Evolutionary conservation across 352 stramenopile genomes (phyloP).

Genomic region (Phytopythium boreale): DNA sequence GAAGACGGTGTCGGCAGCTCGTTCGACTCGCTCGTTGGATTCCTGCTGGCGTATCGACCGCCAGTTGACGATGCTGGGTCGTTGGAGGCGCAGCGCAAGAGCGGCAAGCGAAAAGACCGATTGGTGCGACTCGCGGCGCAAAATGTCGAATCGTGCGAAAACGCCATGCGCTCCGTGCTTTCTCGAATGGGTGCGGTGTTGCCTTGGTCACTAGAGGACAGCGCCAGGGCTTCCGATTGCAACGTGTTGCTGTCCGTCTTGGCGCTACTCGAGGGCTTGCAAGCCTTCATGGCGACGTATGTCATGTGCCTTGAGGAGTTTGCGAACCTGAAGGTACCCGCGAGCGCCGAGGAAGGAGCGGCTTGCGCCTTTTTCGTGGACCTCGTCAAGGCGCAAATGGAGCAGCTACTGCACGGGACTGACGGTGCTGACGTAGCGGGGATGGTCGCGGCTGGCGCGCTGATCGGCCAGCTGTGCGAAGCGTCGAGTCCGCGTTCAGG

Average conservation of each 20-base stretch:
- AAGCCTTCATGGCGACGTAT: conserved; percentile 43
- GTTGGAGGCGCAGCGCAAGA: conserved; percentile 25
- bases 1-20: conserved; percentile 10
- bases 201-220: not conserved
- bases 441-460: conserved; percentile 31
- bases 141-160: conserved; percentile 35
- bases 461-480: conserved; percentile 33
- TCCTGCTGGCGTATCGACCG: conserved; percentile 43
- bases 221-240: conserved; percentile 6
- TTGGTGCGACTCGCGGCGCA: conserved; percentile 45
- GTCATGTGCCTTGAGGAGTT: conserved; percentile 29
- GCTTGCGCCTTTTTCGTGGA: conserved; percentile 39
- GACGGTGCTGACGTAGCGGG: conserved; percentile 13
- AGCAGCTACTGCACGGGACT: conserved; percentile 11
- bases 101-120: conserved; percentile 49
- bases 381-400: conserved; percentile 15
- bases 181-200: conserved; percentile 22
- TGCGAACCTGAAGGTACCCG: conserved; percentile 38
- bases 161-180: conserved; percentile 18
- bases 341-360: conserved; percentile 34
- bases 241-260: conserved; percentile 28
- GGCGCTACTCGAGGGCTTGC: conserved; percentile 38
- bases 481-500: conserved; percentile 2
- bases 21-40: conserved; percentile 15
- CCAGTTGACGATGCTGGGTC: conserved; percentile 13